Evolutionary conservation across 345 rosid genomes (phyloP), one percentile per base, ranked within the genome.

Genomic region (Tarenaya hassleriana): DNA sequence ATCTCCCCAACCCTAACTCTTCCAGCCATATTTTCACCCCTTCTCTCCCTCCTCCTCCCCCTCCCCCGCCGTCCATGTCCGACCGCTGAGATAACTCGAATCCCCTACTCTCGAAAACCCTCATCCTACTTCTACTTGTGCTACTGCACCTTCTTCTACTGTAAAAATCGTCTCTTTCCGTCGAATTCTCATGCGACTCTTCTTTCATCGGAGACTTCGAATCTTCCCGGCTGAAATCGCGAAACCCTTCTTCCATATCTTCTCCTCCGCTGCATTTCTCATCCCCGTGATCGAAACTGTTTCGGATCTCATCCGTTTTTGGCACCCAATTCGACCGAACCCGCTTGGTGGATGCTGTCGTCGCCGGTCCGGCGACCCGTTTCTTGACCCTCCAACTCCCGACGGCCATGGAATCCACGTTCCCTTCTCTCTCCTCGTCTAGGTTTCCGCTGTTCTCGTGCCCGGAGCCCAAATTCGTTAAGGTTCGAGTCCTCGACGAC

Each of bases 371-470:
- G 7, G 46, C 60, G 1, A 60, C 67, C 58, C 62, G 55, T 31
- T 60, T 67, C 41, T 67, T 82, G 12, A 77, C 83, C 49, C 74
- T 78, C 94, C 88, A 82, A 64, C 81, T 77, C 41, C 94, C 88
- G 62, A 82, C 63, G 1, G 78, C 77, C 17, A 70, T 67, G 13
- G 79, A 52, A 65, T 84, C 94, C 52, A 78, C 68, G 64, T 72
- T 78, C 4, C 41, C 56, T 16, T 64, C 69, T 24, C 66, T 73
- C 47, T 65, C 64, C 40, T 74, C 83, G 10, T 67, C 80, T 67
- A 76, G 82, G 77, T 73, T 74, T 72, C 77, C 87, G 42, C 61
- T 56, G 49, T 62, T 65, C 17, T 68, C 75, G 9, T 73, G 71
- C 6, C 58, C 72, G 47, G 76, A 43, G 47, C 69, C 63, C 39